phyloP scores from a whole-genome alignment of 2,329 filamentous ascomycete genomes.

The Fusarium sp. region DNA sequence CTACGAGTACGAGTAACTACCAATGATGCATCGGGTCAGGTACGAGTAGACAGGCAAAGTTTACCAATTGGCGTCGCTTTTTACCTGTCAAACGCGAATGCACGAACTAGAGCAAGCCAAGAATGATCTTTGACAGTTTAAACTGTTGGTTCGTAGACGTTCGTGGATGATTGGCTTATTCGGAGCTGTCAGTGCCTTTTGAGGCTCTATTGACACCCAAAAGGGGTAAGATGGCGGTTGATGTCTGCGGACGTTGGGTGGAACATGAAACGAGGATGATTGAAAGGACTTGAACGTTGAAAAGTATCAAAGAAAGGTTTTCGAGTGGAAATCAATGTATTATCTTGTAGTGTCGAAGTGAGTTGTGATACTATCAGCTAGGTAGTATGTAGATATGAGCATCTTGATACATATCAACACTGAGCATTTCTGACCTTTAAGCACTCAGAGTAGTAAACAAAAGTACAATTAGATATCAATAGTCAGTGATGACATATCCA shows the following conservation, averaged over 20 bases:
- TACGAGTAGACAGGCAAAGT: neutral
- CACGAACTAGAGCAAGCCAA: constrained; percentile 4
- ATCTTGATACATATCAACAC: neutral
- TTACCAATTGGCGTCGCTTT: constrained; percentile 1
- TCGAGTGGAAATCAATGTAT: too few relatives aligned
- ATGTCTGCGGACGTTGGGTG: constrained; percentile 5
- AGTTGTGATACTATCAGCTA: neutral
- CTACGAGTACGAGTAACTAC: neutral
- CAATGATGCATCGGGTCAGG: neutral
- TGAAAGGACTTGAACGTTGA: neutral
- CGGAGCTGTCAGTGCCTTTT: constrained; percentile 30
- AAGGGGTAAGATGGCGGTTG: constrained; percentile 33
- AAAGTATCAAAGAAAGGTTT: neutral
- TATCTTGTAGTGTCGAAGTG: neutral
- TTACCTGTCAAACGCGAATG: constrained; percentile 12
- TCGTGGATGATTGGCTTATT: constrained; percentile 12
- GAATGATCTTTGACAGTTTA: neutral
- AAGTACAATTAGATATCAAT: fast-evolving
- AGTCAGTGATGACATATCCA: neutral
- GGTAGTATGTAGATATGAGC: neutral
- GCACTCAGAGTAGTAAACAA: fast-evolving
- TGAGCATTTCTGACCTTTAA: neutral
- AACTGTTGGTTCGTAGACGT: neutral
- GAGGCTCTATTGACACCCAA: constrained; percentile 45
- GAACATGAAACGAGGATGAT: constrained; percentile 6